phyloP scores from a whole-genome alignment of 495 filamentous ascomycete species.

The Tetracladium setigerum region DNA sequence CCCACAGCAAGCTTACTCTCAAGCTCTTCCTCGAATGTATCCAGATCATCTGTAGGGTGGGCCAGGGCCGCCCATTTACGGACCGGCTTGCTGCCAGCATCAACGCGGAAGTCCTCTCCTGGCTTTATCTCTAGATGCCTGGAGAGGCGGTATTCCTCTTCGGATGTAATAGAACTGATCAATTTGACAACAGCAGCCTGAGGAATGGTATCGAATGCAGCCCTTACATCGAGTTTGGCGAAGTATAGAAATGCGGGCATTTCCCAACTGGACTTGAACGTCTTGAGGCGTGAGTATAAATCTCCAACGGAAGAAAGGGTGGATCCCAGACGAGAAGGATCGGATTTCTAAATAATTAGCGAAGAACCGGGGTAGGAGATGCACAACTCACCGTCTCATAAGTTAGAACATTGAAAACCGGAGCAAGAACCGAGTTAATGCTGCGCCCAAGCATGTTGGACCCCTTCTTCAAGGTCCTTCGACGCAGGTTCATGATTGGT shows the following conservation, averaged over 20 bases:
- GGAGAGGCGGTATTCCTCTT: slow-evolving; percentile 60
- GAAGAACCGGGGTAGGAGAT: not conserved
- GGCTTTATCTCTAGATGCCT: slow-evolving; percentile 68
- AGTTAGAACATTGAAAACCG: slow-evolving; percentile 67
- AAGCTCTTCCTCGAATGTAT: slow-evolving; percentile 47
- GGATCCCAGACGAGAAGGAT: slow-evolving; percentile 59
- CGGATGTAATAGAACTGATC: slow-evolving; percentile 50
- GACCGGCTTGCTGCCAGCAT: slow-evolving; percentile 34
- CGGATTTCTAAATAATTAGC: slow-evolving; percentile 31
- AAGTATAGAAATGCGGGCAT: slow-evolving; percentile 52
- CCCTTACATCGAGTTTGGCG: slow-evolving; percentile 84
- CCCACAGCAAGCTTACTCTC: slow-evolving; percentile 34
- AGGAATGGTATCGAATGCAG: slow-evolving; percentile 94
- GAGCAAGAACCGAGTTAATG: slow-evolving; percentile 74
- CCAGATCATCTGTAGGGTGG: slow-evolving; percentile 38
- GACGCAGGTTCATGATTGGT: slow-evolving; percentile 79
- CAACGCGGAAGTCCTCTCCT: slow-evolving; percentile 20
- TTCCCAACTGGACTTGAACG: slow-evolving; percentile 46
- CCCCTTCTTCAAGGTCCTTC: slow-evolving; percentile 46
- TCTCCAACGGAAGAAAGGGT: slow-evolving; percentile 76
- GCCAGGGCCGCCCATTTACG: slow-evolving; percentile 60
- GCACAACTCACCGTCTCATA: slow-evolving; percentile 58
- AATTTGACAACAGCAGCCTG: slow-evolving; percentile 64
- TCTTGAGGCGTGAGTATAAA: slow-evolving; percentile 66
- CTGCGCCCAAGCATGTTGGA: slow-evolving; percentile 55